Conservation (phyloP, 2,329 filamentous ascomycete species). For the Aureobasidium uvarum region DNA sequence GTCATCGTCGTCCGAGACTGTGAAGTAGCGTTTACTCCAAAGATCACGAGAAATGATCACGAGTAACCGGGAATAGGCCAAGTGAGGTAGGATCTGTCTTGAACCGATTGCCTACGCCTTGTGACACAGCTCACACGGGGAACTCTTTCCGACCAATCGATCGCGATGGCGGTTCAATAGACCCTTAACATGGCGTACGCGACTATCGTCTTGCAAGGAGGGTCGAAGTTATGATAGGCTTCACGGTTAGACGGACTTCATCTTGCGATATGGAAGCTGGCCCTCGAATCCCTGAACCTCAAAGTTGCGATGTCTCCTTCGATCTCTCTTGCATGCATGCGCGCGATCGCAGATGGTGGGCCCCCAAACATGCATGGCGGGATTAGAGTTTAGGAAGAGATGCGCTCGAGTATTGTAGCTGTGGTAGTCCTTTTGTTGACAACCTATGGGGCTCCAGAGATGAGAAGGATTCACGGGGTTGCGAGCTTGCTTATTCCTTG, state of each 20-base stretch:
- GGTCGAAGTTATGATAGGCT: background rate
- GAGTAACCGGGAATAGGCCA: background rate
- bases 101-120: background rate
- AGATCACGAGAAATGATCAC: background rate
- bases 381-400: constrained; percentile 5
- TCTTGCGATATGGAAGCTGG: background rate
- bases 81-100: background rate
- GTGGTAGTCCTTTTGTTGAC: background rate
- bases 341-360: background rate
- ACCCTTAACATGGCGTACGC: background rate
- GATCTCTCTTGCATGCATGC: background rate
- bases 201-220: background rate
- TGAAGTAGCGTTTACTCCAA: background rate
- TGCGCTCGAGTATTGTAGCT: background rate
- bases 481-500: background rate
- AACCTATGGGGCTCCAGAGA: no score
- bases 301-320: no score
- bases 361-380: background rate
- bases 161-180: background rate
- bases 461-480: background rate
- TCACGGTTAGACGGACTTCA: background rate
- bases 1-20: background rate
- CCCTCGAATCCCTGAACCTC: background rate
- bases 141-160: background rate
- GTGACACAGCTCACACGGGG: background rate